Evolutionary conservation across 768 basidiomycete genomes (phyloP), one percentile per base, ranked within the genome.

Genomic region (Pisolithus orientalis): DNA sequence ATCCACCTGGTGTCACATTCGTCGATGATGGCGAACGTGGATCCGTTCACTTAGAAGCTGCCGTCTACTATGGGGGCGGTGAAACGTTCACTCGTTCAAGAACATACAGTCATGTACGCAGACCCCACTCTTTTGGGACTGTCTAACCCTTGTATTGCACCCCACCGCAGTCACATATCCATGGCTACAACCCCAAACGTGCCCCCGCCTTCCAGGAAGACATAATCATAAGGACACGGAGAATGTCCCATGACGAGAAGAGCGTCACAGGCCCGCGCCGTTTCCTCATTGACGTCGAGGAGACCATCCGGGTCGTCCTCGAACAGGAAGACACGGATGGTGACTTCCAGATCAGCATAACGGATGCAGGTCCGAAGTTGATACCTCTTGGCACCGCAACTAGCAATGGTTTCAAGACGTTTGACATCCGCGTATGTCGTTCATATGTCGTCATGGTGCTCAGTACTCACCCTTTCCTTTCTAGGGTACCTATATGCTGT

Each of bases 401-500:
- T 4, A 93, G 90, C 69, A 99, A 99, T 70, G 95, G 94, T 16
- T 94, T 91, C 83, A 97, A 97, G 75, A 87, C 86, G 3, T 96
- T 96, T 67, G 95, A 99, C 70, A 92, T 98, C 56, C 79, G 95
- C 43, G 90, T 92, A 67, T 57, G 80, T 67, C 1, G 8, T 53
- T 34, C 39, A 46, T 39, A 44, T 24, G n/a, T 39, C 13, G 25
- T 53, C 28, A 31, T 17, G 21, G 14, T 54, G 16, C 34, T 21
- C 51, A 42, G 16, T 53, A 52, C 34, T 32, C 53, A 58, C 49
- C 56, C 27, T 48, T 47, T 25, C 56, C 13, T 54, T 49, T 61
- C 14, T 64, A 94, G 87, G 95, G 96, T 39, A 97, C 89, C n/a
- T 99, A 98, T 71, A 98, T 97, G 95, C 77, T 99, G 44, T 97